Evolutionary conservation across 1,284 basidiomycete species (phyloP).

Genomic region (Agaricales sp.): DNA sequence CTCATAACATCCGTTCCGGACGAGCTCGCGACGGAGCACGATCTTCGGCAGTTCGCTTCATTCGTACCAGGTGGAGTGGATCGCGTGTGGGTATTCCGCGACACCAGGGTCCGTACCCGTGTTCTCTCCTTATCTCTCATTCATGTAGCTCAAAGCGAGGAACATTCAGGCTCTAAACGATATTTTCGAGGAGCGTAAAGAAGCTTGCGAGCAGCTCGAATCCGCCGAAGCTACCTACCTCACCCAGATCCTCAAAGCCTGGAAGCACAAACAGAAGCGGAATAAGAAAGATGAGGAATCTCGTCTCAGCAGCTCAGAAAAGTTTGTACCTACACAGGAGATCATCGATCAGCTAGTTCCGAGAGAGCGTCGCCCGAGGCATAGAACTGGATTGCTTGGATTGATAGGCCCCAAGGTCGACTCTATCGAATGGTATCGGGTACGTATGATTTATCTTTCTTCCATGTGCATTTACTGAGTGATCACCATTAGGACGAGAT

Average conservation of each 20-base stretch:
- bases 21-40: constrained; percentile 46
- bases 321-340: constrained; percentile 16
- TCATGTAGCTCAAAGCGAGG: neutral
- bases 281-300: constrained; percentile 19
- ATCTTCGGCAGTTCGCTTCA: constrained; percentile 51
- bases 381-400: constrained; percentile 46
- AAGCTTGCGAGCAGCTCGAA: constrained; percentile 55
- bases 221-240: constrained; percentile 50
- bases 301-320: constrained; percentile 16
- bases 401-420: constrained; percentile 65
- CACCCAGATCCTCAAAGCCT: constrained; percentile 36
- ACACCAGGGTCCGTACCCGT: constrained; percentile 22
- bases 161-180: constrained; percentile 35
- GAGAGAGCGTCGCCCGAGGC: constrained; percentile 41
- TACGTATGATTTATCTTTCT: constrained; percentile 12
- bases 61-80: constrained; percentile 74
- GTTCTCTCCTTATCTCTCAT: neutral
- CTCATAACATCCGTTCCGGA: constrained; percentile 68
- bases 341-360: constrained; percentile 46
- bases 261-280: constrained; percentile 21
- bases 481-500: constrained; percentile 33
- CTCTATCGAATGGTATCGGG: constrained; percentile 61
- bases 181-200: constrained; percentile 45
- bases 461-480: constrained; percentile 2
- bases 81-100: constrained; percentile 66